Evolutionary conservation across 1,284 basidiomycete species (phyloP).

Genomic region (Ustilago shanxiensis): DNA sequence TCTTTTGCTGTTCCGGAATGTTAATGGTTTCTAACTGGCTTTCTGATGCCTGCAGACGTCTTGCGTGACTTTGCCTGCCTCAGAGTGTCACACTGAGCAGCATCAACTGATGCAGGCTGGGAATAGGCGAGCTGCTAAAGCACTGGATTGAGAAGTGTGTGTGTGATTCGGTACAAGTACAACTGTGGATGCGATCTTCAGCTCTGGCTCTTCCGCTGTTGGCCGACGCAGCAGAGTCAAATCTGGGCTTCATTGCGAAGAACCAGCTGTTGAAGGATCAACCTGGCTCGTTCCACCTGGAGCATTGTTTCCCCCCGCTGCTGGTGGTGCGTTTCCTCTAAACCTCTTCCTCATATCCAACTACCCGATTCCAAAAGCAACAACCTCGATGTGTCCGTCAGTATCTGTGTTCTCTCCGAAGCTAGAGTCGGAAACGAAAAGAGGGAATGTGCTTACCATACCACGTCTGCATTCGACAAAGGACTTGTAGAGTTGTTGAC

Average conservation of each 20-base stretch:
- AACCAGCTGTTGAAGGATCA: constrained; percentile 8
- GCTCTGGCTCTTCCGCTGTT: background rate
- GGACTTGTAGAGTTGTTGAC: constrained; percentile 59
- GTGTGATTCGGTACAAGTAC: constrained; percentile 18
- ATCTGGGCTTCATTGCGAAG: background rate
- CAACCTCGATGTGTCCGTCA: constrained; percentile 9
- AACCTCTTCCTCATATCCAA: constrained; percentile 61
- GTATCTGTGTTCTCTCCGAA: background rate
- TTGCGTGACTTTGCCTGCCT: too few species aligned
- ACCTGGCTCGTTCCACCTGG: constrained; percentile 52
- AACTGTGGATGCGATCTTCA: constrained; percentile 1
- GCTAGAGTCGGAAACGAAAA: background rate
- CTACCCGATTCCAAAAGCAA: background rate
- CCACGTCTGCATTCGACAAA: constrained; percentile 59
- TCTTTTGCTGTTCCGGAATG: constrained; percentile 1
- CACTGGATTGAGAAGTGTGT: background rate
- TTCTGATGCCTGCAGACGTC: background rate
- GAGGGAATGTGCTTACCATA: constrained; percentile 41
- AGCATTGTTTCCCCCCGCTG: constrained; percentile 35
- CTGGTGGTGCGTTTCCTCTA: constrained; percentile 53
- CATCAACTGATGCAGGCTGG: too few species aligned
- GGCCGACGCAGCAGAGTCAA: too few species aligned
- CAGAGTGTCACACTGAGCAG: background rate
- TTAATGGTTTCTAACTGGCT: background rate
- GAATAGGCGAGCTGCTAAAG: background rate